A percentile compares a stretch with the other conserved stretches of the same genome.
phyloP scores from a whole-genome alignment of 306 rosid genomes.

The Sophora flavescens region DNA sequence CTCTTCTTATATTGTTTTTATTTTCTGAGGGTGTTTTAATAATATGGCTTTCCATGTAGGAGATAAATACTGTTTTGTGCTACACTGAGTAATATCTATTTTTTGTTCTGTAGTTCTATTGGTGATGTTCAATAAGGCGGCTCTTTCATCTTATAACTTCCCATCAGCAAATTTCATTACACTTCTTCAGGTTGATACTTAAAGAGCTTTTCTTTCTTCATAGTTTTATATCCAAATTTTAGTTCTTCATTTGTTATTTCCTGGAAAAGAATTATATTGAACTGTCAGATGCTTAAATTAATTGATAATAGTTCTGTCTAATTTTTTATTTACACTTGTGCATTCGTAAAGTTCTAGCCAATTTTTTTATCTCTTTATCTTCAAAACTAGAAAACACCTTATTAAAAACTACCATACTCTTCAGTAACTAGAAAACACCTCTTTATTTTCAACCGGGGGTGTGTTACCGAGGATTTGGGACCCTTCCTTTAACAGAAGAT shows the following conservation, averaged over 20 bases:
- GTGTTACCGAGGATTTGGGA: background rate
- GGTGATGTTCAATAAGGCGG: conserved; percentile 95
- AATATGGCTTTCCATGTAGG: conserved; percentile 4
- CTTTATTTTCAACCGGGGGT: too few species aligned
- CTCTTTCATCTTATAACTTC: conserved; percentile 88
- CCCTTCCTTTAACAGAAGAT: background rate
- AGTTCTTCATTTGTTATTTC: background rate
- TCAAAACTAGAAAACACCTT: background rate
- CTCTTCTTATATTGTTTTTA: too few species aligned
- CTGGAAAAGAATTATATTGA: background rate
- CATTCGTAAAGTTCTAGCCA: background rate
- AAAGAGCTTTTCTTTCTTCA: background rate
- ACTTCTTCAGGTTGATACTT: conserved; percentile 80
- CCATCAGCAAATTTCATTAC: conserved; percentile 91
- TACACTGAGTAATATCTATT: background rate
- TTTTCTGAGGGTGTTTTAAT: background rate
- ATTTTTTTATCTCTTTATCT: background rate
- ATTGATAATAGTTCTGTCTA: background rate
- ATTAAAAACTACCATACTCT: background rate
- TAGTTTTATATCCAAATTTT: background rate
- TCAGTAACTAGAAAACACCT: too few species aligned
- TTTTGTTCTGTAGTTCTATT: conserved; percentile 66
- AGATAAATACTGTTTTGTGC: background rate
- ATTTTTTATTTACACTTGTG: background rate
- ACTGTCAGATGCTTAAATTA: background rate